These are phyloP conservation scores for Mitragyna speciosa DNA, from an alignment of 257 asterid species.

Conservation along the genomic window DNA sequence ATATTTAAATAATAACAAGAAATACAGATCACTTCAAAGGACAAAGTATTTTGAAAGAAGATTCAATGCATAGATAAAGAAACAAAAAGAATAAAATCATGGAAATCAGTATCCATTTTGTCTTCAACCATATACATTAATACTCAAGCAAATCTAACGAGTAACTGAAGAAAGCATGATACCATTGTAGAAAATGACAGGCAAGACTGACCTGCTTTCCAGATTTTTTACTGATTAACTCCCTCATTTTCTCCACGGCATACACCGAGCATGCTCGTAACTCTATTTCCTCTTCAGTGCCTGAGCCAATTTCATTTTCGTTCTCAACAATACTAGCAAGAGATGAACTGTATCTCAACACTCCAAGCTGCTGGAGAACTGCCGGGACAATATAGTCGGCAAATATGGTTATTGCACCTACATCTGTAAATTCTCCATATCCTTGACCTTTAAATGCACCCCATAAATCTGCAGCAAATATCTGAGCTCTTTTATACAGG, in stretches of 20 bases:
- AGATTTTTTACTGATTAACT: slow-evolving; percentile 50
- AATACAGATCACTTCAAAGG: not conserved
- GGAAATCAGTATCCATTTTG: not conserved
- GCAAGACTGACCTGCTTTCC: slow-evolving; percentile 69
- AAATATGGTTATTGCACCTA: slow-evolving; percentile 77
- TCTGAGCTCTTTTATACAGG: slow-evolving; percentile 98
- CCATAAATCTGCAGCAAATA: slow-evolving; percentile 95
- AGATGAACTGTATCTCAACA: slow-evolving; percentile 64
- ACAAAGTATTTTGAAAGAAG: not conserved
- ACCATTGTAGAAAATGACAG: not conserved
- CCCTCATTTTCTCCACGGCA: slow-evolving; percentile 92
- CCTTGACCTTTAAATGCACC: slow-evolving; percentile 96
- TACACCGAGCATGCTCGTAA: slow-evolving; percentile 85
- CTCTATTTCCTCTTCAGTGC: slow-evolving; percentile 97
- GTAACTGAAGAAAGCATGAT: not conserved
- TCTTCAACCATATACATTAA: not conserved
- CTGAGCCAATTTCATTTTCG: slow-evolving; percentile 61
- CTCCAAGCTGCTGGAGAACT: slow-evolving; percentile 89
- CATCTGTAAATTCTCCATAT: slow-evolving; percentile 78
- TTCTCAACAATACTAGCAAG: slow-evolving; percentile 46
- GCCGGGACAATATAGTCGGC: slow-evolving; percentile 98
- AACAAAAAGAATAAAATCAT: not conserved
- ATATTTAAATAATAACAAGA: not conserved
- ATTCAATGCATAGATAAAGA: not conserved
- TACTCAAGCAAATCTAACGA: not conserved